Conservation (phyloP, 1,284 basidiomycete genomes). For the Pseudozyma tsukubaensis region DNA sequence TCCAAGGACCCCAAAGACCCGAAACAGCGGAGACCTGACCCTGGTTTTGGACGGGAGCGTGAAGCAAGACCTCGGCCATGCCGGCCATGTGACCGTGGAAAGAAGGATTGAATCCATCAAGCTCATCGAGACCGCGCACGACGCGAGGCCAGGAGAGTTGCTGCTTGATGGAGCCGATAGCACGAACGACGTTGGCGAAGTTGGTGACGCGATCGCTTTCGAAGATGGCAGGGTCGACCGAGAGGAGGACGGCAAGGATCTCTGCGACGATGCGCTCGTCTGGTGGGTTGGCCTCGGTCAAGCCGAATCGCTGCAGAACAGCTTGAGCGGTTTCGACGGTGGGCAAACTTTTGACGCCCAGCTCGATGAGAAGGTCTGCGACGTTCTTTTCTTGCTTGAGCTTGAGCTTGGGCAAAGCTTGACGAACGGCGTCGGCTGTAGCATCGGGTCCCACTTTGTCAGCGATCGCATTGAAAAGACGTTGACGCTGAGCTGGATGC, state of each 20-base stretch:
- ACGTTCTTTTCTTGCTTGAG: slow-evolving; percentile 49
- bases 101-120: slow-evolving; percentile 69
- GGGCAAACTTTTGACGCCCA: slow-evolving; percentile 53
- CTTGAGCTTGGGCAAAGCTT: slow-evolving; percentile 63
- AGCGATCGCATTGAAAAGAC: slow-evolving; percentile 60
- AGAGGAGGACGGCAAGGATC: slow-evolving; percentile 60
- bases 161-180: slow-evolving; percentile 26
- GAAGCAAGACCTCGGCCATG: slow-evolving; percentile 63
- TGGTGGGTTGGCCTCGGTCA: slow-evolving; percentile 45
- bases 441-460: slow-evolving; percentile 64
- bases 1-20: slow-evolving; percentile 74
- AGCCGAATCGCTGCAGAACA: slow-evolving; percentile 54
- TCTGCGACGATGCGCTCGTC: slow-evolving; percentile 55
- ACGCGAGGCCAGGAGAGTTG: slow-evolving; percentile 66
- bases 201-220: slow-evolving; percentile 48
- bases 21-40: slow-evolving; percentile 69
- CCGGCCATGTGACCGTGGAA: slow-evolving; percentile 65
- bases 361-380: slow-evolving; percentile 56
- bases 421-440: slow-evolving; percentile 58
- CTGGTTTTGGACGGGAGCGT: slow-evolving; percentile 24
- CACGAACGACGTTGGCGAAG: slow-evolving; percentile 47
- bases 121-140: slow-evolving; percentile 69
- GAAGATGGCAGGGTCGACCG: slow-evolving; percentile 42
- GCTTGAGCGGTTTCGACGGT: slow-evolving; percentile 51
- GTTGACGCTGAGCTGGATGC: slow-evolving; percentile 55